A percentile compares a stretch with the other conserved stretches of the same genome.
phyloP scores from a whole-genome alignment of 2,329 filamentous ascomycete genomes.

The Aspergillus sp. region DNA sequence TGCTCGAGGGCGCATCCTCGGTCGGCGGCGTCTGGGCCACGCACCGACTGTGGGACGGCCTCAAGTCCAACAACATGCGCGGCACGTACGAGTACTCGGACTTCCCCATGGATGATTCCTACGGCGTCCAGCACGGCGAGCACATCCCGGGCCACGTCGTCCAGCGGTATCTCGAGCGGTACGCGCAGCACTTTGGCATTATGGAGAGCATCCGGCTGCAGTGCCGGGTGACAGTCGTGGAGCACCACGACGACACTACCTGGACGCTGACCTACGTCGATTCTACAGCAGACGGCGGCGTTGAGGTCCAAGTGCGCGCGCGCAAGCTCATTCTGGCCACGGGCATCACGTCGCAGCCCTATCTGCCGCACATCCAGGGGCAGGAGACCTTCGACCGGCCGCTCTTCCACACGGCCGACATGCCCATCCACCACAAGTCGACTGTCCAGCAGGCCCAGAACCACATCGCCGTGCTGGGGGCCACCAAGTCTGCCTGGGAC shows the following conservation, averaged over 20 bases:
- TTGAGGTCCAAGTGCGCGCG: conserved; percentile 21
- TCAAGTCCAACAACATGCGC: conserved; percentile 73
- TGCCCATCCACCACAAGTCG: conserved; percentile 40
- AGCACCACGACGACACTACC: conserved; percentile 38
- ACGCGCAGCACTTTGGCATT: conserved; percentile 55
- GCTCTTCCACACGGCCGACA: conserved; percentile 60
- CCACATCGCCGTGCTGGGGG: conserved; percentile 55
- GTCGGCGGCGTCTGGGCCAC: conserved; percentile 71
- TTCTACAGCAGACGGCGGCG: background rate
- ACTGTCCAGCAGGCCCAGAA: conserved; percentile 33
- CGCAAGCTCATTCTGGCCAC: conserved; percentile 61
- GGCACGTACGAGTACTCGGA: conserved; percentile 74
- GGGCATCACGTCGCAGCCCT: conserved; percentile 59
- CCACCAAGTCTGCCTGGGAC: conserved; percentile 64
- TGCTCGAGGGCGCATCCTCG: conserved; percentile 59
- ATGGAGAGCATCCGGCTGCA: conserved; percentile 50
- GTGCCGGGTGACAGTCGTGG: conserved; percentile 52
- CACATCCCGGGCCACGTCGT: conserved; percentile 61
- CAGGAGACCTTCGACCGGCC: conserved; percentile 52
- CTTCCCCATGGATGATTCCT: conserved; percentile 66
- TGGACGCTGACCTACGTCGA: background rate
- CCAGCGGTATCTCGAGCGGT: conserved; percentile 58
- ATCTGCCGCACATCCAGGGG: conserved; percentile 54
- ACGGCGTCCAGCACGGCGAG: conserved; percentile 49
- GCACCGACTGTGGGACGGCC: conserved; percentile 63